Evolutionary conservation across 495 filamentous ascomycete genomes (phyloP), one percentile per base, ranked within the genome.

Genomic region (Tuber borchii): DNA sequence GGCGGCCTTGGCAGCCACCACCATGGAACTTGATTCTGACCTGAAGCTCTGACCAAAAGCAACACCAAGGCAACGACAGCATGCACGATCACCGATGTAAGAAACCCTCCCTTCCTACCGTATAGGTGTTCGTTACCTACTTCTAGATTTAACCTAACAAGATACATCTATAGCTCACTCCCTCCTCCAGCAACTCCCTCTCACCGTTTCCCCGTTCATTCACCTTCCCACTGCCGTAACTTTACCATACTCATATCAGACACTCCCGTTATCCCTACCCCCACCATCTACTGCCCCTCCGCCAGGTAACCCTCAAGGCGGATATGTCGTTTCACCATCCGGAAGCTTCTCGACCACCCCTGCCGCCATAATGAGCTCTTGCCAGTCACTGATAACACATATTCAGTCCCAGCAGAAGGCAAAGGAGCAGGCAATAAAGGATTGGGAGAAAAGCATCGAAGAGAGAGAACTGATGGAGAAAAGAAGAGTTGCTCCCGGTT

Each of bases 161-260:
- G 39, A 22, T 37, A 71, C 19, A 51, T 40, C 9, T 40, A 51
- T 26, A 82, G 80, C 92, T 6, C 94, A 97, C 85, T 92, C 92
- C 34, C 89, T 97, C 77, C 92, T 98, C 69, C 92, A 93, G 77
- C 95, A 99, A 85, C 89, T 97, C 72, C 93, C 94, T 72, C 88
- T 98, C 71, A 95, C 93, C 76, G 93, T 97, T 73, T 97, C 94
- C 44, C 95, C 95, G 39, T 97, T 97, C 87, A 90, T 97, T 84
- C 91, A 90, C 76, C 93, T 98, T 56, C 95, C 96, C 43, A 90
- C 92, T 14, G 90, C 95, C 40, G 91, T 94, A 70, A 97, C 95
- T 3, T 89, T 99, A 2, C 95, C 95, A 45, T 98, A 97, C 86
- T 97, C 92, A 69, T 99, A 97, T 88, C 94, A 93, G 82, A 87